Conservation (phyloP, 2,329 filamentous ascomycete genomes). For the Epichloe glyceriae region DNA sequence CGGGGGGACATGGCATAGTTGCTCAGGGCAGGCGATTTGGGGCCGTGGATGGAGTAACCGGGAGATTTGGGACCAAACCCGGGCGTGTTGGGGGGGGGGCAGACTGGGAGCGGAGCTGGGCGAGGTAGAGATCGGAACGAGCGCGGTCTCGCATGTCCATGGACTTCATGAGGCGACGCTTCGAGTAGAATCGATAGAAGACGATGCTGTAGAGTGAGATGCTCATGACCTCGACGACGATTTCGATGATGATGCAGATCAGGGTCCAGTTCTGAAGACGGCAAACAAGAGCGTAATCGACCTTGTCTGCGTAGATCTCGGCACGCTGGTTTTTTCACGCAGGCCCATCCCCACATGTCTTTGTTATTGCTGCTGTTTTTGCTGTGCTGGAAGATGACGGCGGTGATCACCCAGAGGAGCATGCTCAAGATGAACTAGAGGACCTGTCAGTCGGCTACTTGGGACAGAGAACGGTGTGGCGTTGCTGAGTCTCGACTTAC, state of each 20-base stretch:
- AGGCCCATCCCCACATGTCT: conserved; percentile 98
- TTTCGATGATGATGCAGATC: conserved; percentile 93
- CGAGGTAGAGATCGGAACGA: conserved; percentile 88
- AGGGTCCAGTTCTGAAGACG: conserved; percentile 88
- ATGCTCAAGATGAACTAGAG: conserved; percentile 70
- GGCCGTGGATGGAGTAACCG: conserved; percentile 10
- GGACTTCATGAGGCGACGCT: conserved; percentile 86
- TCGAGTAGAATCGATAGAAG: conserved; percentile 96
- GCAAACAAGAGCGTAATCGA: conserved; percentile 85
- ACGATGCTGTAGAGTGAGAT: conserved; percentile 88
- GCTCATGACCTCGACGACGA: conserved; percentile 82
- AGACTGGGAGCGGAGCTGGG: conserved; percentile 69
- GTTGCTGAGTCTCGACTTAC: conserved; percentile 12
- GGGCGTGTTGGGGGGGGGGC: conserved; percentile 88
- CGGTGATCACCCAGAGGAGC: conserved; percentile 81
- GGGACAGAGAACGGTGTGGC: too few relatives aligned
- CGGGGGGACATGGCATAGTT: conserved; percentile 44
- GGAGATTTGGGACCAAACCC: conserved; percentile 61
- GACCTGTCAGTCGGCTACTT: background rate
- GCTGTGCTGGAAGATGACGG: conserved; percentile 68
- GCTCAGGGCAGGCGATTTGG: conserved; percentile 31
- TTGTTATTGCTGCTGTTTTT: conserved; percentile 58
- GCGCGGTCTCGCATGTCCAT: conserved; percentile 94
- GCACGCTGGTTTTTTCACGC: conserved; percentile 72
- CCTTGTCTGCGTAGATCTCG: conserved; percentile 62